Evolutionary conservation across 2,329 filamentous ascomycete genomes (phyloP), one percentile per base, ranked within the genome.

Genomic region (Colletotrichum australisinense): DNA sequence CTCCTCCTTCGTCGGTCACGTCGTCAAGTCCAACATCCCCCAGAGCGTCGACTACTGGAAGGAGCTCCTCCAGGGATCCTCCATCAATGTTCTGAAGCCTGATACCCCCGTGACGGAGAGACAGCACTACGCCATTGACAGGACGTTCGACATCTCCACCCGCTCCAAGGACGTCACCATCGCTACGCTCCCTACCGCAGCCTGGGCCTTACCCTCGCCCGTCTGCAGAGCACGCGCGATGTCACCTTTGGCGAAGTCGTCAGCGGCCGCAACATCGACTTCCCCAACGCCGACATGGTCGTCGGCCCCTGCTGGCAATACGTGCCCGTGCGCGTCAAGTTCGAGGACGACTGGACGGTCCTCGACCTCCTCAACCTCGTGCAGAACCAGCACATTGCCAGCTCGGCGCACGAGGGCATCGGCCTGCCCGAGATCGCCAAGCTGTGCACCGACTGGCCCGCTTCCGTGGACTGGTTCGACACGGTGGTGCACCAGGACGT

Each of bases 271-370:
- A 91, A 90, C 78, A 87, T 89, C 22, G 88, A 88, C 69, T 83
- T 91, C 1, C 83, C 86, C 19, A 85, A 85, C 53, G 86, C 88
- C 24, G 89, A 91, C 73, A 83, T 83, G 66, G 89, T 92, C 59
- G 86, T 90, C 58, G 92, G 92, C 0, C 92, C 92, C 0, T 92
- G 90, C 74, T 91, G 91, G 86, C 91, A 93, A 76, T 91, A 93
- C 77, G 86, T 92, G 1, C 92, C 92, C 0, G 86, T 93, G 46
- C 87, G 92, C 24, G 87, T 93, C 16, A 82, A 82, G 32, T 89
- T 93, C 77, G 81, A 84, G 3, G 77, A 84, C 0, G 78, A 80
- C 3, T 89, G 88, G 86, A 89, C 85, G 3, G 88, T 83, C 0
- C 74, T 84, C 2, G 88, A 91, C 68, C 82, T 91, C 4, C 85